phyloP scores from a whole-genome alignment of 176 grass and related monocot genomes.

The Phyllostachys edulis region DNA sequence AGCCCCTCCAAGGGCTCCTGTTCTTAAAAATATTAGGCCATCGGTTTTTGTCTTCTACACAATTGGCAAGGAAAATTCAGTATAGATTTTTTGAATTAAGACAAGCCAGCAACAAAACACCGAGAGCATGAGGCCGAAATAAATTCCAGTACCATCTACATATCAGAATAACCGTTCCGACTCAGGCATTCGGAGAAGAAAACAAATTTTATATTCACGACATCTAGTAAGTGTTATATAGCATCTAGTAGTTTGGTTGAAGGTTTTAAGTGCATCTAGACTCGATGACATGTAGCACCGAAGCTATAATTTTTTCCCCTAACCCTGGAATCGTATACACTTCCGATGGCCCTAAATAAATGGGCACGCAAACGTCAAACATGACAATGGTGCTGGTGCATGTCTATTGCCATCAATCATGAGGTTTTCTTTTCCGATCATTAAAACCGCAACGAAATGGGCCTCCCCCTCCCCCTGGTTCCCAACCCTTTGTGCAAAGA shows the following conservation, averaged over 20 bases:
- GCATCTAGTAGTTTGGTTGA: too few relatives aligned
- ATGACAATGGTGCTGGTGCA: conserved; percentile 14
- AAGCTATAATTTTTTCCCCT: too few relatives aligned
- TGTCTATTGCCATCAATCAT: conserved; percentile 13
- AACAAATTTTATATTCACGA: too few relatives aligned
- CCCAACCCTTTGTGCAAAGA: neutral
- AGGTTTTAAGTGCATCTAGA: too few relatives aligned
- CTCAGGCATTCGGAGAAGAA: neutral
- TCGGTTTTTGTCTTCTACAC: too few relatives aligned
- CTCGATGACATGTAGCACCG: too few relatives aligned
- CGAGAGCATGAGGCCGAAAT: neutral
- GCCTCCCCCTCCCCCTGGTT: neutral
- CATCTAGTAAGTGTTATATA: too few relatives aligned
- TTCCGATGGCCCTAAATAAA: neutral
- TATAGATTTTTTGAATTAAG: neutral
- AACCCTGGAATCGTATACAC: neutral
- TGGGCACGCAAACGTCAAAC: conserved; percentile 20
- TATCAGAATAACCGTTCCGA: neutral
- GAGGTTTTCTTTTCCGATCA: neutral
- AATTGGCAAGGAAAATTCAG: too few relatives aligned
- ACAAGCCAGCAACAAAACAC: neutral
- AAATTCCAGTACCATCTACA: neutral
- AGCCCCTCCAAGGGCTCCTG: too few relatives aligned
- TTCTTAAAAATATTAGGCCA: too few relatives aligned
- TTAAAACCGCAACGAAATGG: conserved; percentile 16